These are phyloP conservation scores for Ilyonectria sp. DNA, from an alignment of 2,329 filamentous ascomycete genomes.

Conservation along the genomic window DNA sequence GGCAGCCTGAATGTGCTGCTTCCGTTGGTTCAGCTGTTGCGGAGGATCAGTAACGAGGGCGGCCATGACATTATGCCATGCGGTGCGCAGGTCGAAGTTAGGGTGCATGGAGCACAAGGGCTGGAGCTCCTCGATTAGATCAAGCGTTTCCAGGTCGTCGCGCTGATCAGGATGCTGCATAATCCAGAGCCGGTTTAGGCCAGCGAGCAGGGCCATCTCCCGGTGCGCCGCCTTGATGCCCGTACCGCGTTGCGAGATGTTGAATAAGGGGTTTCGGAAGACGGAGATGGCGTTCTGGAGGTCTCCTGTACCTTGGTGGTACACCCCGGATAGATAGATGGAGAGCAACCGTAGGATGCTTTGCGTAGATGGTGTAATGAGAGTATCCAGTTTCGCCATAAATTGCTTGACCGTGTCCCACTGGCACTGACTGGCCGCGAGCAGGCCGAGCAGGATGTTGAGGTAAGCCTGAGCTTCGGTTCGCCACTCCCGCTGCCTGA, in stretches of 20 bases:
- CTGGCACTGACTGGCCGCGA: constrained; percentile 78
- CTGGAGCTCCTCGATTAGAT: constrained; percentile 76
- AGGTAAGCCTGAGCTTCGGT: constrained; percentile 77
- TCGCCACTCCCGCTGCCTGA: constrained; percentile 75
- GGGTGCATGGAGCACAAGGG: constrained; percentile 78
- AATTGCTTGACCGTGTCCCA: constrained; percentile 76
- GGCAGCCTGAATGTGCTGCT: constrained; percentile 82
- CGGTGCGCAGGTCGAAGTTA: constrained; percentile 82
- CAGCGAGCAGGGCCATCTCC: constrained; percentile 77
- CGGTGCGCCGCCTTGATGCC: constrained; percentile 67
- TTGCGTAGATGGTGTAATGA: constrained; percentile 58
- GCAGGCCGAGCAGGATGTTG: constrained; percentile 79
- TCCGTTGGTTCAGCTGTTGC: constrained; percentile 81
- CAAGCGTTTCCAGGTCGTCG: constrained; percentile 71
- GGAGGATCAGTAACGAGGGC: constrained; percentile 74
- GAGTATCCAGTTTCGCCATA: constrained; percentile 67
- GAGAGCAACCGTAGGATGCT: constrained; percentile 65
- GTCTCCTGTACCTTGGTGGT: constrained; percentile 83
- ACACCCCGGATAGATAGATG: constrained; percentile 82
- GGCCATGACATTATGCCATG: constrained; percentile 83
- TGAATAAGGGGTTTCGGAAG: constrained; percentile 75
- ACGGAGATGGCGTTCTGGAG: constrained; percentile 76
- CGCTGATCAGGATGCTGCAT: constrained; percentile 74
- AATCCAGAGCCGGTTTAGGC: constrained; percentile 80
- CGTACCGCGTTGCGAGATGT: constrained; percentile 54